Evolutionary conservation across 1,284 basidiomycete species (phyloP).

Genomic region (Stereum hirsutum): DNA sequence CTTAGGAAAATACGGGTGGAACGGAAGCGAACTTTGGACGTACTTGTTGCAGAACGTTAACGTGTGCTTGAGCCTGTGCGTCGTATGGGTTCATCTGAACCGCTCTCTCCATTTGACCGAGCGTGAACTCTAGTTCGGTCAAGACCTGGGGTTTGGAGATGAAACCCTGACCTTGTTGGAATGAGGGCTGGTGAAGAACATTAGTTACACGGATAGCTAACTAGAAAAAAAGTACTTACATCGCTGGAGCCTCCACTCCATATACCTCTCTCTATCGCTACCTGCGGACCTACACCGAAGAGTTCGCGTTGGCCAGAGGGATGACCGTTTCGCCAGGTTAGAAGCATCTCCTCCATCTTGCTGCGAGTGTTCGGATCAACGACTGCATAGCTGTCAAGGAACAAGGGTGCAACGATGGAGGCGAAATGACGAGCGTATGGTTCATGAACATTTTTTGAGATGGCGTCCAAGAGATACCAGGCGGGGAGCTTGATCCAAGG

Average conservation of each 20-base stretch:
- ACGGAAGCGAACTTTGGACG: too few species aligned
- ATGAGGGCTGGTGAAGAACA: conserved; percentile 1
- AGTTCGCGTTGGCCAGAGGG: conserved; percentile 71
- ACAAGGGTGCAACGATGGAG: conserved; percentile 68
- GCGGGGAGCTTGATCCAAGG: conserved; percentile 87
- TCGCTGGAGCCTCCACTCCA: conserved; percentile 49
- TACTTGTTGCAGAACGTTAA: conserved; percentile 69
- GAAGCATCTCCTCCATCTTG: conserved; percentile 94
- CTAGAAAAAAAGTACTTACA: conserved; percentile 14
- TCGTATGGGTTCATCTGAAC: conserved; percentile 64
- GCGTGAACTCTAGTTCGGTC: conserved; percentile 70
- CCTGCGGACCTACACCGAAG: conserved; percentile 69
- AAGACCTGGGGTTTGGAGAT: conserved; percentile 69
- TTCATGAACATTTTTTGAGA: conserved; percentile 89
- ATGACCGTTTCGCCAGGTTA: conserved; percentile 85
- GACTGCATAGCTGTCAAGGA: conserved; percentile 76
- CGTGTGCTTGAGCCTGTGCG: conserved; percentile 48
- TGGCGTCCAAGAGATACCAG: conserved; percentile 94
- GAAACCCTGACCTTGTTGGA: conserved; percentile 20
- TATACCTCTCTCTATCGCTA: conserved; percentile 70
- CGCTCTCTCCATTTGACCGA: conserved; percentile 66
- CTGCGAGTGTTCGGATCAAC: conserved; percentile 78
- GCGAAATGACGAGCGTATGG: conserved; percentile 83
- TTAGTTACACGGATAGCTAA: conserved; percentile 8
- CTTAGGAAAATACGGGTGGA: too few species aligned